Conservation (phyloP, 225 moss, liverwort and hornwort species). For the Physcomitrium patens region DNA sequence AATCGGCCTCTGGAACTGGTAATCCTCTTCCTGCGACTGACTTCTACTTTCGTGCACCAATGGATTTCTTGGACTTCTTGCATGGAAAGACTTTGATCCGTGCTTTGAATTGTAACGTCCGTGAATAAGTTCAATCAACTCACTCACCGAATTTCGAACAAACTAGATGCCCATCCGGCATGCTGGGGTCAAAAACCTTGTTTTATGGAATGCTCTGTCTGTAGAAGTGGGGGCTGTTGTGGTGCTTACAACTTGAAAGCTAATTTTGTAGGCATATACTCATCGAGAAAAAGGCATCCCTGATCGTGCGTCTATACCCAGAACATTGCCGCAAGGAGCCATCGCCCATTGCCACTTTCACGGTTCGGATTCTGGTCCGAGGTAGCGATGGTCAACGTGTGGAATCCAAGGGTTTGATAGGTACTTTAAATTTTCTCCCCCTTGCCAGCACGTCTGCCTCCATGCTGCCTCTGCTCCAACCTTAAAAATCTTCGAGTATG, state of each 20-base stretch:
- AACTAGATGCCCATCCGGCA: constrained; percentile 21
- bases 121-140: neutral
- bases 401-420: constrained; percentile 48
- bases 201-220: neutral
- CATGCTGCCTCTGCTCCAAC: neutral
- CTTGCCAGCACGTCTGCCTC: constrained; percentile 1
- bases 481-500: neutral
- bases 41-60: neutral
- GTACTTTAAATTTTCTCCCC: constrained; percentile 12
- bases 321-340: constrained; percentile 60
- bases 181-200: constrained; percentile 25
- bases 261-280: constrained; percentile 45
- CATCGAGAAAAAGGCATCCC: constrained; percentile 45
- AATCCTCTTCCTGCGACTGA: constrained; percentile 4
- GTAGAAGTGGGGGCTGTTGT: neutral
- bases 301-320: constrained; percentile 46
- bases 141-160: constrained; percentile 23
- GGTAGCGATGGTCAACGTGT: constrained; percentile 48
- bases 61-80: neutral
- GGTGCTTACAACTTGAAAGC: constrained; percentile 2
- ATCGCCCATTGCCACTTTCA: constrained; percentile 57
- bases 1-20: constrained; percentile 67
- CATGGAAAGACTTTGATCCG: neutral
- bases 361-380: constrained; percentile 43
- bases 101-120: neutral